Conservation (phyloP, 2,329 filamentous ascomycete species). For the Coniochaeta hoffmannii region DNA sequence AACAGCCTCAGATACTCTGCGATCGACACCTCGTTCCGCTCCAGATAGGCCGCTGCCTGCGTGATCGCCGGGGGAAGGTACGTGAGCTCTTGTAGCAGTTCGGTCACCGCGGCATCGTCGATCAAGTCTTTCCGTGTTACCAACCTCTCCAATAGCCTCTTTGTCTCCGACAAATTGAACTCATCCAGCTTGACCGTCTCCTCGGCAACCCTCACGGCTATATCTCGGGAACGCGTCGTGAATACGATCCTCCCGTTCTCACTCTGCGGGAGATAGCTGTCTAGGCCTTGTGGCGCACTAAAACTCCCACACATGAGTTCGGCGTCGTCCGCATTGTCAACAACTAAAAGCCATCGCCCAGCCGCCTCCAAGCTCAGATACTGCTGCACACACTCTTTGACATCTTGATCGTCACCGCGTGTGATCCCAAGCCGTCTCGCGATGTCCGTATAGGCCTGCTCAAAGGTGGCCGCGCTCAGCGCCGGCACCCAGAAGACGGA, state of each 20-base stretch:
- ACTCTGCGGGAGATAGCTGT: constrained; percentile 23
- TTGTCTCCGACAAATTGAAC: constrained; percentile 21
- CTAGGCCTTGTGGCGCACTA: constrained; percentile 12
- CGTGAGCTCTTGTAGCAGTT: constrained; percentile 24
- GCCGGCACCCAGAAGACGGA: constrained; percentile 37
- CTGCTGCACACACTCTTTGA: constrained; percentile 50
- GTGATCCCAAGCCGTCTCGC: constrained; percentile 24
- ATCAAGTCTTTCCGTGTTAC: constrained; percentile 13
- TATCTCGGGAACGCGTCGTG: constrained; percentile 28
- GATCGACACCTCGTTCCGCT: constrained; percentile 17
- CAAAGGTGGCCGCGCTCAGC: constrained; percentile 26
- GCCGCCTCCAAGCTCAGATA: constrained; percentile 18
- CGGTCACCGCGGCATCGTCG: constrained; percentile 5
- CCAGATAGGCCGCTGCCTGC: constrained; percentile 32
- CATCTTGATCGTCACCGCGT: constrained; percentile 43
- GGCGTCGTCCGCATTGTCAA: constrained; percentile 34
- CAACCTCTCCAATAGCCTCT: constrained; percentile 17
- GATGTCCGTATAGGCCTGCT: constrained; percentile 28
- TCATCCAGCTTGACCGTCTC: constrained; percentile 20
- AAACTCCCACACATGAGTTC: constrained; percentile 14
- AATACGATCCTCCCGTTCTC: constrained; percentile 24
- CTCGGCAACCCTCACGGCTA: constrained; percentile 18
- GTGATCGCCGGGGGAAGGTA: constrained; percentile 32
- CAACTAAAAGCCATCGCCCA: constrained; percentile 30
- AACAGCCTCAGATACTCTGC: constrained; percentile 25